Conservation (phyloP, 305 asterid species). For the Rubia tinctorum region DNA sequence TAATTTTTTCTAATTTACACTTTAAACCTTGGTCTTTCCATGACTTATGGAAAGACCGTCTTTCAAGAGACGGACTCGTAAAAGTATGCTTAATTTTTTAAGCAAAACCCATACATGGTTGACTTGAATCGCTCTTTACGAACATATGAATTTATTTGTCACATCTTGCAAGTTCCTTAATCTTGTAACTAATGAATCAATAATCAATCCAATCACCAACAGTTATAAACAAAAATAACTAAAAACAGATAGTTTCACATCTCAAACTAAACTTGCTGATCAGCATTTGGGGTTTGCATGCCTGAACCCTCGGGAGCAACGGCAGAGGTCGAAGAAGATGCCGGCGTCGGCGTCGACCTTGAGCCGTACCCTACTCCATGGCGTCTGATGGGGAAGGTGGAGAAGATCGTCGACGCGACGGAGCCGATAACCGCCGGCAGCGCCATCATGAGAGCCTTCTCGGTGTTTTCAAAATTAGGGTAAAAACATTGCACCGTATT, state of each 20-base stretch:
- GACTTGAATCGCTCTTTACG: background rate
- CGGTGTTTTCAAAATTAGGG: constrained; percentile 46
- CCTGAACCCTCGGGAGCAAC: background rate
- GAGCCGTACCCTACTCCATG: constrained; percentile 61
- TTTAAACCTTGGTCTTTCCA: too few species aligned
- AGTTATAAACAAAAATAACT: background rate
- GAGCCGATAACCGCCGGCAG: constrained; percentile 63
- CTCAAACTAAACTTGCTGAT: background rate
- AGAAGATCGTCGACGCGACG: constrained; percentile 36
- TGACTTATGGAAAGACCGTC: too few species aligned
- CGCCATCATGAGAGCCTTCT: constrained; percentile 47
- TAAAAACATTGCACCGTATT: constrained; percentile 53
- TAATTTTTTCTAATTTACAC: too few species aligned
- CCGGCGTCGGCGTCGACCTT: background rate
- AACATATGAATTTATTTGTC: too few species aligned
- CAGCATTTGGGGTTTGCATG: background rate
- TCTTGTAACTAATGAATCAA: too few species aligned
- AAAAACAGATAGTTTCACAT: too few species aligned
- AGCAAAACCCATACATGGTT: background rate
- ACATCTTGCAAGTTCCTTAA: background rate
- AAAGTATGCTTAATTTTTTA: too few species aligned
- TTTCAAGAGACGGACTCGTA: too few species aligned
- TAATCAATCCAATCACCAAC: background rate
- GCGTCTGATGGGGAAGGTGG: constrained; percentile 49
- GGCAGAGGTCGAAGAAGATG: background rate